phyloP scores from a whole-genome alignment of 2,329 filamentous ascomycete species.

The Colletotrichum sp. region DNA sequence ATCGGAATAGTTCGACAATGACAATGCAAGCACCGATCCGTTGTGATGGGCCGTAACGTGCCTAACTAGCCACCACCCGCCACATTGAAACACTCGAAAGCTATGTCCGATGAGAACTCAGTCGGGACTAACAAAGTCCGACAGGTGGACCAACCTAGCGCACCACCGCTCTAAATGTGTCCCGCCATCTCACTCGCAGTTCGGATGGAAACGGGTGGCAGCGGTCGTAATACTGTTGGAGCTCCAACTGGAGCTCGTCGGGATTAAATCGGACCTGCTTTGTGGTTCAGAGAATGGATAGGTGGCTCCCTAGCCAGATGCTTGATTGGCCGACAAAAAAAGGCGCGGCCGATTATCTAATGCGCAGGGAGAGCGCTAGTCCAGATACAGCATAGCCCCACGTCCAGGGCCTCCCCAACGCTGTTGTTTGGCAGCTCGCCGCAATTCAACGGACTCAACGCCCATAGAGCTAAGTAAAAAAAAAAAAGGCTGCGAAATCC shows the following conservation, averaged over 20 bases:
- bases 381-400: not conserved
- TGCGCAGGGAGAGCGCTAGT: not conserved
- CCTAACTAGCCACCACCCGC: not conserved
- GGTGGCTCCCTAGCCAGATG: not conserved
- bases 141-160: not conserved
- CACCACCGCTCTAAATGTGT: not conserved
- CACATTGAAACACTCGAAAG: not conserved
- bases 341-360: slow-evolving; percentile 11
- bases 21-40: not conserved
- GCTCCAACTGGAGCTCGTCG: not conserved
- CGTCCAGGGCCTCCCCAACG: slow-evolving; percentile 21
- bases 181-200: not conserved
- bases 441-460: slow-evolving; percentile 27
- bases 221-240: not conserved
- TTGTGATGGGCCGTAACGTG: not conserved
- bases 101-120: not conserved
- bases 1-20: not conserved
- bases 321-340: not conserved
- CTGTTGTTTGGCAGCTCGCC: slow-evolving; percentile 21
- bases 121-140: not conserved
- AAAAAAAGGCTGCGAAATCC: slow-evolving; percentile 24
- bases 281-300: not conserved
- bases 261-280: slow-evolving; percentile 2
- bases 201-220: slow-evolving; percentile 20
- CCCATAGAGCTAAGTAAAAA: slow-evolving; percentile 22